phyloP scores from a whole-genome alignment of 306 rosid genomes.

The Purshia tridentata region DNA sequence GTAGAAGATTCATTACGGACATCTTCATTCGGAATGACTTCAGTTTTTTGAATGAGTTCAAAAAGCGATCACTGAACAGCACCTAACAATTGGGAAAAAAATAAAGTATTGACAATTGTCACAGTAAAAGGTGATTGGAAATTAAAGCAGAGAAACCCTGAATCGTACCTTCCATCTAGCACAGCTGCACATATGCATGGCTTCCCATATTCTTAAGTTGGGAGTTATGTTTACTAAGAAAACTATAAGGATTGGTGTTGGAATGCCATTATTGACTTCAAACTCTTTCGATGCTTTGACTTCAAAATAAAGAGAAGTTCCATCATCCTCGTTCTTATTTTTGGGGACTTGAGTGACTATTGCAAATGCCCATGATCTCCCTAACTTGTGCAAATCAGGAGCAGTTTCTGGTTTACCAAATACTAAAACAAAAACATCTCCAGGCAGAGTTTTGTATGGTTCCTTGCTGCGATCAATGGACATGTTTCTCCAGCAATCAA shows the following conservation, averaged over 20 bases:
- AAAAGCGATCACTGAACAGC: constrained; percentile 61
- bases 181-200: constrained; percentile 41
- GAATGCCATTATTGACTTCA: constrained; percentile 20
- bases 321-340: constrained; percentile 23
- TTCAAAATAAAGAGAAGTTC: constrained; percentile 28
- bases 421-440: constrained; percentile 56
- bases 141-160: neutral
- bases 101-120: neutral
- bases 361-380: constrained; percentile 43
- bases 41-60: constrained; percentile 58
- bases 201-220: constrained; percentile 54
- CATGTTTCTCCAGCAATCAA: constrained; percentile 46
- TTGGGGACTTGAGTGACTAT: constrained; percentile 27
- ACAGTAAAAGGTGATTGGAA: neutral
- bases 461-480: constrained; percentile 36
- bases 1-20: constrained; percentile 43
- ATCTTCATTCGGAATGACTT: constrained; percentile 33
- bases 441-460: constrained; percentile 46
- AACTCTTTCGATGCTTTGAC: constrained; percentile 39
- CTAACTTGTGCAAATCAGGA: constrained; percentile 42
- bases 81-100: constrained; percentile 34
- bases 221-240: constrained; percentile 51
- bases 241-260: constrained; percentile 32
- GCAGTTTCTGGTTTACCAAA: constrained; percentile 46
- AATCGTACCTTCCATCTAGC: constrained; percentile 68